A percentile compares a stretch with the other conserved stretches of the same genome.
Evolutionary conservation across 148 eudicot species (phyloP).

Genomic region (Rhododendron griersonianum): DNA sequence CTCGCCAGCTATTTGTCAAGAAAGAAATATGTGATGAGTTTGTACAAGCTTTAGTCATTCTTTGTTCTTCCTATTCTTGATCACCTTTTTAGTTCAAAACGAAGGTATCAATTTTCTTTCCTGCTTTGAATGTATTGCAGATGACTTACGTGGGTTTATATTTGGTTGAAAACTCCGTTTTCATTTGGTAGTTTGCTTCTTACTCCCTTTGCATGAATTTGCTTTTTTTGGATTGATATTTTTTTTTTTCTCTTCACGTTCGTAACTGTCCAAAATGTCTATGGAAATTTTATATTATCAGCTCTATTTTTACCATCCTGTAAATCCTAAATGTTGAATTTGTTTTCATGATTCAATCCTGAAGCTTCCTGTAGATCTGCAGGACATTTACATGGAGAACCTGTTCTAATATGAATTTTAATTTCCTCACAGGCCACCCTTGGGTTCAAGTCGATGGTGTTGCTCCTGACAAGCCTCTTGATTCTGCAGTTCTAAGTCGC

Average conservation of each 20-base stretch:
- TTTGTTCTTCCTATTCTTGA: neutral
- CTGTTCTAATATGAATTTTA: neutral
- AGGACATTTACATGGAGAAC: neutral
- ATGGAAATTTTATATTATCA: neutral
- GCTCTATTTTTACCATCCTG: neutral
- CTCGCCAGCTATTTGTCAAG: neutral
- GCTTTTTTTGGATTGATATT: neutral
- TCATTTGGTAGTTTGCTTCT: neutral
- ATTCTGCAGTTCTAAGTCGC: constrained; percentile 84
- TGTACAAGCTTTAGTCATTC: neutral
- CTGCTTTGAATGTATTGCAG: neutral
- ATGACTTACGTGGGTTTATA: neutral
- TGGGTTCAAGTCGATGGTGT: constrained; percentile 86
- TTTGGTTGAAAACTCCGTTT: neutral
- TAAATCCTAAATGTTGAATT: neutral
- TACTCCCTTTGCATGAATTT: neutral
- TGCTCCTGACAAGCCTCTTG: constrained; percentile 92
- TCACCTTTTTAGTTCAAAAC: neutral
- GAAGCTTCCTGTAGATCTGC: neutral
- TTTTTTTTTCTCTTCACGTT: neutral
- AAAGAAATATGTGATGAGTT: neutral
- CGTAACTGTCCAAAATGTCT: neutral
- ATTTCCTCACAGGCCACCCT: constrained; percentile 62
- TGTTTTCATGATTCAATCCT: neutral
- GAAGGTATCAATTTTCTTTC: neutral